Percentiles rank a stretch among this genome's conserved stretches.
These are phyloP conservation scores for Hymenoscyphus fraxineus DNA, from an alignment of 2,329 filamentous ascomycete species.

Conservation along the genomic window DNA sequence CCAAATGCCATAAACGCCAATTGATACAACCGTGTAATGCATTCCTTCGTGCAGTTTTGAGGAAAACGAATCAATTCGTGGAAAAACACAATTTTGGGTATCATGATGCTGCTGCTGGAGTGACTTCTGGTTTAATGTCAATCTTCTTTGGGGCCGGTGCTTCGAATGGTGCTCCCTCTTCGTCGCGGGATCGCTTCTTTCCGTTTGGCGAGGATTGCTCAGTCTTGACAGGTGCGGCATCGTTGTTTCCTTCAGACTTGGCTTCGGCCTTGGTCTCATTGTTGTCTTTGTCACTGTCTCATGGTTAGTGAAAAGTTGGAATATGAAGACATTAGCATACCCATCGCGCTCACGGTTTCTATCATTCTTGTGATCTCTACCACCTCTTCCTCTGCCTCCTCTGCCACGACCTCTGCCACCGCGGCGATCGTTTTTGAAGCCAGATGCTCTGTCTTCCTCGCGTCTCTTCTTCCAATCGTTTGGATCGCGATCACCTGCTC, in stretches of 20 bases:
- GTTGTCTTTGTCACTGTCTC: slow-evolving; percentile 14
- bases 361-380: slow-evolving; percentile 37
- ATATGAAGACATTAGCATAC: slow-evolving; percentile 17
- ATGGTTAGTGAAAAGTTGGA: slow-evolving; percentile 16
- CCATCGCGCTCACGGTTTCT: slow-evolving; percentile 35
- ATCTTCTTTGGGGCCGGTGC: slow-evolving; percentile 60
- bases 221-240: slow-evolving; percentile 1
- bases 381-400: slow-evolving; percentile 42
- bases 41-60: slow-evolving; percentile 7
- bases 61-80: slow-evolving; percentile 4
- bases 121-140: slow-evolving; percentile 38
- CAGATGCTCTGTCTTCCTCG: slow-evolving; percentile 58
- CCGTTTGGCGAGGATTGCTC: slow-evolving; percentile 14
- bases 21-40: slow-evolving; percentile 15
- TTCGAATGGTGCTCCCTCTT: slow-evolving; percentile 30
- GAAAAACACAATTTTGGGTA: slow-evolving; percentile 21
- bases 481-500: slow-evolving; percentile 37
- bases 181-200: slow-evolving; percentile 24
- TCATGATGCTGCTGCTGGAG: slow-evolving; percentile 24
- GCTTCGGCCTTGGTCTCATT: slow-evolving; percentile 15
- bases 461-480: slow-evolving; percentile 64
- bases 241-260: slow-evolving; percentile 17
- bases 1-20: slow-evolving; percentile 16
- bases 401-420: slow-evolving; percentile 32
- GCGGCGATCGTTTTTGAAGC: slow-evolving; percentile 43